These are phyloP conservation scores for Clitopilus hobsonii DNA, from an alignment of 768 basidiomycete species.

Conservation along the genomic window DNA sequence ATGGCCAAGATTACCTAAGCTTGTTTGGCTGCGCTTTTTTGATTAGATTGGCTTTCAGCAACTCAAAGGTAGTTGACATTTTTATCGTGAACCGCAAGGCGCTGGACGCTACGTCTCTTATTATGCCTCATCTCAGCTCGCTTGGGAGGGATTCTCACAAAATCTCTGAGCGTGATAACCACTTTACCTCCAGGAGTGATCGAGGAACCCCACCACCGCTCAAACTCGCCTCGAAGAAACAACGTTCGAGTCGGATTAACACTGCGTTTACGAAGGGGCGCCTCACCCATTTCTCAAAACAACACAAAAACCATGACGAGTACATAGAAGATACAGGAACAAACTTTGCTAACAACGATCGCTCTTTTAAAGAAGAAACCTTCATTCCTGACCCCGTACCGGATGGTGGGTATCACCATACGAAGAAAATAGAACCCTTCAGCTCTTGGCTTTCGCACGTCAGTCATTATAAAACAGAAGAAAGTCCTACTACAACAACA, in stretches of 20 bases:
- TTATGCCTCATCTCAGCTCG: background rate
- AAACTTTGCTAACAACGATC: slow-evolving; percentile 16
- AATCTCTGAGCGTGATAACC: background rate
- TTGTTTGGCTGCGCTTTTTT: background rate
- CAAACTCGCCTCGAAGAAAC: background rate
- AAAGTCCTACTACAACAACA: background rate
- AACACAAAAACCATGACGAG: slow-evolving; percentile 5
- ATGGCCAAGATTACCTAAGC: background rate
- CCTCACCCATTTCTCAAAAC: background rate
- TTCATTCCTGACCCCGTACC: slow-evolving; percentile 48
- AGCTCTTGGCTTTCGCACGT: slow-evolving; percentile 25
- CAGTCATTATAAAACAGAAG: slow-evolving; percentile 12
- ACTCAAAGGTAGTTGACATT: background rate
- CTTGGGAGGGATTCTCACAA: background rate
- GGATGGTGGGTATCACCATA: slow-evolving; percentile 29
- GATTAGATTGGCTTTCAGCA: background rate
- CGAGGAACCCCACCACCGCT: background rate
- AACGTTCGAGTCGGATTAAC: background rate
- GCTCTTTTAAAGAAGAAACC: slow-evolving; percentile 26
- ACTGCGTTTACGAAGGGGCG: background rate
- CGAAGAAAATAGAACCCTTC: slow-evolving; percentile 14
- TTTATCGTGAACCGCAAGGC: background rate
- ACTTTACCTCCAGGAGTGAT: background rate
- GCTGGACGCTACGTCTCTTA: background rate
- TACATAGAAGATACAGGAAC: slow-evolving; percentile 10